These are phyloP conservation scores for Amanita rubescens DNA, from an alignment of 768 basidiomycete species.

Conservation along the genomic window DNA sequence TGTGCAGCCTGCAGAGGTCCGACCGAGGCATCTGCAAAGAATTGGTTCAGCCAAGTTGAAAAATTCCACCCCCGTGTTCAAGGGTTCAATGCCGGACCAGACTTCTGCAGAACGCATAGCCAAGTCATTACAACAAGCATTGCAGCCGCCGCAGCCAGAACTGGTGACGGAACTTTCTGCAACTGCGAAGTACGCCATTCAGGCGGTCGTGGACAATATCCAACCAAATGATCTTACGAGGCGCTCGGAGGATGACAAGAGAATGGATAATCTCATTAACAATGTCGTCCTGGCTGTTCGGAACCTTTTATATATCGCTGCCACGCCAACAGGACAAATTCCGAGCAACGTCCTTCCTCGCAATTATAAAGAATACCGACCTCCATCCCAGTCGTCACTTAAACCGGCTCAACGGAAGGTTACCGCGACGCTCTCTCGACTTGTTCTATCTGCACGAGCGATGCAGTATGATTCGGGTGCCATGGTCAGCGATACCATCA, in stretches of 20 bases:
- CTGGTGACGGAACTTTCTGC: conserved; percentile 55
- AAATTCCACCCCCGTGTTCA: conserved; percentile 9
- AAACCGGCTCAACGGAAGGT: conserved; percentile 82
- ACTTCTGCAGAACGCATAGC: conserved; percentile 66
- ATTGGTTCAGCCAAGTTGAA: conserved; percentile 19
- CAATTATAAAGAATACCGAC: conserved; percentile 36
- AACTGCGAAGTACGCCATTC: conserved; percentile 50
- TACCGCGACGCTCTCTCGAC: conserved; percentile 81
- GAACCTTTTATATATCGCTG: conserved; percentile 65
- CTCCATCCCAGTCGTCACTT: conserved; percentile 48
- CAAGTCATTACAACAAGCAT: conserved; percentile 51
- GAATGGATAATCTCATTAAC: conserved; percentile 57
- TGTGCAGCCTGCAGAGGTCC: conserved; percentile 42
- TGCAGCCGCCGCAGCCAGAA: conserved; percentile 52
- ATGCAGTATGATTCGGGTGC: conserved; percentile 75
- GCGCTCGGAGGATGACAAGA: conserved; percentile 44
- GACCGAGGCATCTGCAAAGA: conserved; percentile 19
- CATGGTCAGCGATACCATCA: conserved; percentile 51
- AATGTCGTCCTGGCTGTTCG: conserved; percentile 66
- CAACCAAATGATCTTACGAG: conserved; percentile 37
- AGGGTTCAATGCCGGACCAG: conserved; percentile 12
- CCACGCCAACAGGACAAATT: conserved; percentile 53
- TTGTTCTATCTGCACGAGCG: conserved; percentile 87
- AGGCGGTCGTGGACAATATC: conserved; percentile 55
- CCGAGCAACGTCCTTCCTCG: conserved; percentile 46